Percentiles rank a stretch among this genome's conserved stretches.
These are phyloP conservation scores for Neofusicoccum laricinum DNA, from an alignment of 2,329 filamentous ascomycete species.

Conservation along the genomic window DNA sequence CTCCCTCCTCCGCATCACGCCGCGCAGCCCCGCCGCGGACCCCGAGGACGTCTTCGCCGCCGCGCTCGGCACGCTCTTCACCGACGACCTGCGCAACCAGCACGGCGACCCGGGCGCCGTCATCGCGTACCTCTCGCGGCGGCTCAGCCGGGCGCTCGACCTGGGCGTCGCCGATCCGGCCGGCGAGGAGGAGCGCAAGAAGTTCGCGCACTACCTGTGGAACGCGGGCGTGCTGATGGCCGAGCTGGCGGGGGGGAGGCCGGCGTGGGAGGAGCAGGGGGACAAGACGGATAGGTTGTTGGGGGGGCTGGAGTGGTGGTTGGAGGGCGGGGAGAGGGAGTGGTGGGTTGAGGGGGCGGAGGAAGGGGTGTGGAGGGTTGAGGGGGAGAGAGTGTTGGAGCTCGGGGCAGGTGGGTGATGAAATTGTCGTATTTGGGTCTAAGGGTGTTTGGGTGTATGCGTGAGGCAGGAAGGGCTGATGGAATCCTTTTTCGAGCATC, in stretches of 20 bases:
- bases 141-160: constrained; percentile 30
- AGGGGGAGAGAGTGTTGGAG: constrained; percentile 57
- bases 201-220: constrained; percentile 74
- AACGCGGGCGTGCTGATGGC: constrained; percentile 56
- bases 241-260: constrained; percentile 39
- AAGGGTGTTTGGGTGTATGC: constrained; percentile 8
- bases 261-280: constrained; percentile 16
- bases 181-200: constrained; percentile 52
- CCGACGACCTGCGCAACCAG: constrained; percentile 63
- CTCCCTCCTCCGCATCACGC: constrained; percentile 29
- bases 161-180: constrained; percentile 45
- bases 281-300: constrained; percentile 20
- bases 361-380: constrained; percentile 44
- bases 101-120: constrained; percentile 59
- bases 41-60: constrained; percentile 61
- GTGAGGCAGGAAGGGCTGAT: constrained; percentile 19
- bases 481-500: constrained; percentile 3
- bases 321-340: constrained; percentile 17
- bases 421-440: constrained; percentile 39
- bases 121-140: constrained; percentile 52
- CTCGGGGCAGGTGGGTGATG: constrained; percentile 63
- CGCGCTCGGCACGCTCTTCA: constrained; percentile 63
- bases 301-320: constrained; percentile 11
- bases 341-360: constrained; percentile 35
- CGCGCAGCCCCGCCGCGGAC: constrained; percentile 27